A percentile compares a stretch with the other conserved stretches of the same genome.
Conservation (phyloP, 2,329 filamentous ascomycete species). For the Fusarium coffeatum region DNA sequence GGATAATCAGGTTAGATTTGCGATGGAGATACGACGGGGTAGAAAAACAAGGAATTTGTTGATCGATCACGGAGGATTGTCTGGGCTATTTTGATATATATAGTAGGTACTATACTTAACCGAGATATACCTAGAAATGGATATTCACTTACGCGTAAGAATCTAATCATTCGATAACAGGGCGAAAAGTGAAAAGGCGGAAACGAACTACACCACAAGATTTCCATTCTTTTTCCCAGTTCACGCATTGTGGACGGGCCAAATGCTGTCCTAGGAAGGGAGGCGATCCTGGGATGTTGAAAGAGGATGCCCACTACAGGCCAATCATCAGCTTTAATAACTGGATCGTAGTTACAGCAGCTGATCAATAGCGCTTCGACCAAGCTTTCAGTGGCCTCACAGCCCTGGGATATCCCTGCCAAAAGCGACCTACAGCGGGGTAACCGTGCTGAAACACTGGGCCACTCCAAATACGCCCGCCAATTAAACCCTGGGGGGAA, state of each 20-base stretch:
- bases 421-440: constrained; percentile 44
- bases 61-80: constrained; percentile 4
- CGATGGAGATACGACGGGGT: constrained; percentile 4
- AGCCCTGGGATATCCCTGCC: constrained; percentile 29
- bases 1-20: constrained; percentile 1
- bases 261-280: constrained; percentile 24
- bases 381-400: constrained; percentile 38
- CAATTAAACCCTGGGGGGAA: constrained; percentile 18
- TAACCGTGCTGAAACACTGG: constrained; percentile 42
- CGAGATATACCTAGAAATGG: constrained; percentile 11
- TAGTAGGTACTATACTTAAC: constrained; percentile 11
- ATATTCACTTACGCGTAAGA: neutral
- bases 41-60: constrained; percentile 23
- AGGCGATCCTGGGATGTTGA: constrained; percentile 18
- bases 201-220: constrained; percentile 22
- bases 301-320: constrained; percentile 3
- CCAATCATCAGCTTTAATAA: constrained; percentile 23
- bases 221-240: constrained; percentile 18
- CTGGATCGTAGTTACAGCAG: constrained; percentile 26
- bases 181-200: constrained; percentile 20
- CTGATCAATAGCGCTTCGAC: constrained; percentile 36
- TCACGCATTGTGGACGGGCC: constrained; percentile 35
- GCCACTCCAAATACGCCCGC: constrained; percentile 37
- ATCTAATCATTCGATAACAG: constrained; percentile 30
- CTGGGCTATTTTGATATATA: neutral